Percentiles rank a stretch among this genome's conserved stretches.
Conservation (phyloP, 331 rosid genomes). For the Phaseolus coccineus region DNA sequence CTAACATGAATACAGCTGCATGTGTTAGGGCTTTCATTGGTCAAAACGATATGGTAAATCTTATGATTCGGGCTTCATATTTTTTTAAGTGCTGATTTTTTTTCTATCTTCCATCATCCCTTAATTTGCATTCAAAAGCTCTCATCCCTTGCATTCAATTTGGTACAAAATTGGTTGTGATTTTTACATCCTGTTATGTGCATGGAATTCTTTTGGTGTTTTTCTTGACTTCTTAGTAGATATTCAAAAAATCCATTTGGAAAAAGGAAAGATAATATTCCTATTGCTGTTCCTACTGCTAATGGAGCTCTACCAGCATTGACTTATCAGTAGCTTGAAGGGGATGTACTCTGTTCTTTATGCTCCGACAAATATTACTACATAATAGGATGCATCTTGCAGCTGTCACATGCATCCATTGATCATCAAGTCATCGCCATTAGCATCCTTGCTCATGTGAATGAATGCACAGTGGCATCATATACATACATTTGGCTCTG, state of each 20-base stretch:
- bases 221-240: slow-evolving; percentile 72
- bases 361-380: slow-evolving; percentile 74
- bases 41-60: background rate
- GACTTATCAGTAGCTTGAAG: slow-evolving; percentile 92
- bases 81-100: slow-evolving; percentile 5
- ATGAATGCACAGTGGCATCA: slow-evolving; percentile 92
- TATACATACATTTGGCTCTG: slow-evolving; percentile 89
- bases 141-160: slow-evolving; percentile 2
- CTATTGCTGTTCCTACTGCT: slow-evolving; percentile 59
- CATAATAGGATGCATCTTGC: slow-evolving; percentile 99
- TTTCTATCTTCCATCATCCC: slow-evolving; percentile 19
- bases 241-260: slow-evolving; percentile 98
- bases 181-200: slow-evolving; percentile 23
- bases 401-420: slow-evolving; percentile 99
- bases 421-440: slow-evolving; percentile 95
- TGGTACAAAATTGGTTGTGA: slow-evolving; percentile 25
- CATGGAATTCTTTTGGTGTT: slow-evolving; percentile 43
- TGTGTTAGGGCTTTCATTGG: background rate
- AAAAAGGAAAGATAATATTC: slow-evolving; percentile 83
- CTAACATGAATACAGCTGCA: background rate
- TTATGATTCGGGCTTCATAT: background rate
- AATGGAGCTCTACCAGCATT: slow-evolving; percentile 82
- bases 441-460: slow-evolving; percentile 83
- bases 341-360: slow-evolving; percentile 98
- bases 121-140: slow-evolving; percentile 22